Percentiles rank a stretch among this genome's conserved stretches.
Evolutionary conservation across 495 filamentous ascomycete species (phyloP).

Genomic region (Penicillium ochrochloron): DNA sequence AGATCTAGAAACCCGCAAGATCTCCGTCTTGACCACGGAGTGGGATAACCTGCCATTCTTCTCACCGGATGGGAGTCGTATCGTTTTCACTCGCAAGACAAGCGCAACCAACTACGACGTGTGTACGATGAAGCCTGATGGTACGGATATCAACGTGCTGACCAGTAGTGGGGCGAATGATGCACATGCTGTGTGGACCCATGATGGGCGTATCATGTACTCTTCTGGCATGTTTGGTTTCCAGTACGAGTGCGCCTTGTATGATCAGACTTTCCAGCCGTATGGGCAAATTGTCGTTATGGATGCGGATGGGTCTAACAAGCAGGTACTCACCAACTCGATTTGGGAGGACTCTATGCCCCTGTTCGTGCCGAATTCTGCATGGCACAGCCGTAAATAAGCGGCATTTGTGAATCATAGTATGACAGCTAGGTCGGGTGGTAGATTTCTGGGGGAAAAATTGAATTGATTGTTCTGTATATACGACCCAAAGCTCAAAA

Average conservation of each 20-base stretch:
- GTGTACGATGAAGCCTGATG: conserved; percentile 43
- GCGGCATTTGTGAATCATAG: not conserved
- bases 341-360: conserved; percentile 46
- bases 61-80: conserved; percentile 35
- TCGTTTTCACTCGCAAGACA: conserved; percentile 40
- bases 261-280: conserved; percentile 42
- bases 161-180: conserved; percentile 44
- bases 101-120: conserved; percentile 40
- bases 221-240: conserved; percentile 41
- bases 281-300: conserved; percentile 43
- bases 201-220: conserved; percentile 41
- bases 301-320: conserved; percentile 39
- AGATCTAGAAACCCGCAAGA: conserved; percentile 33
- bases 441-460: not conserved
- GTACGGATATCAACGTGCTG: conserved; percentile 37
- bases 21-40: conserved; percentile 30
- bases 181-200: conserved; percentile 48
- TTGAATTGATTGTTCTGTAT: not conserved
- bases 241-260: conserved; percentile 38
- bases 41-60: conserved; percentile 40
- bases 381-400: conserved; percentile 1
- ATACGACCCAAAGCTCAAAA: not conserved
- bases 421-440: not conserved
- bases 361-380: conserved; percentile 28
- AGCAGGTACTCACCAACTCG: conserved; percentile 34